These are phyloP conservation scores for Zelopaecilomyces penicillatus DNA, from an alignment of 2,329 filamentous ascomycete genomes.

Conservation along the genomic window DNA sequence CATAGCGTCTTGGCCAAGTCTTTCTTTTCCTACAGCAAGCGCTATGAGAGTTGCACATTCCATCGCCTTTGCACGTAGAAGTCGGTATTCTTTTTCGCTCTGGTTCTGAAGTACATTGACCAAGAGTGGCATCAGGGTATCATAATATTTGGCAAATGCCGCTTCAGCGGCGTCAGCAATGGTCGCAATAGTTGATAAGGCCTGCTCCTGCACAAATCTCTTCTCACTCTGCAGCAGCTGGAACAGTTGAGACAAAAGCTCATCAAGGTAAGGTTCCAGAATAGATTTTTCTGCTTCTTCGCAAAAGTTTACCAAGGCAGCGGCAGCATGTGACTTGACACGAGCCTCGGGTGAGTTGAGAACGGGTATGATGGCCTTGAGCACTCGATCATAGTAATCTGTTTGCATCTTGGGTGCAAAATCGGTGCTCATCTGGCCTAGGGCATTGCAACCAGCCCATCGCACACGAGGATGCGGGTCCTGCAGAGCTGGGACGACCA, in stretches of 20 bases:
- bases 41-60: constrained; percentile 96
- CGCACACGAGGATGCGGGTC: constrained; percentile 90
- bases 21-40: constrained; percentile 86
- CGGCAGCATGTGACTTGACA: constrained; percentile 93
- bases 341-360: constrained; percentile 83
- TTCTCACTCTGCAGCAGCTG: constrained; percentile 84
- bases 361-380: constrained; percentile 87
- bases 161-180: constrained; percentile 97
- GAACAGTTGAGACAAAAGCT: constrained; percentile 77
- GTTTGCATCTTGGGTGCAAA: constrained; percentile 98
- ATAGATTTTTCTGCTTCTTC: constrained; percentile 92
- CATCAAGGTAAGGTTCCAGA: constrained; percentile 86
- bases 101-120: constrained; percentile 84
- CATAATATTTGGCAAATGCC: constrained; percentile 91
- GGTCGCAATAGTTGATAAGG: constrained; percentile 92
- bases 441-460: constrained; percentile 94
- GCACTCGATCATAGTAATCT: constrained; percentile 80
- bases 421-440: constrained; percentile 99
- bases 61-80: constrained; percentile 95
- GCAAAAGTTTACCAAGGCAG: constrained; percentile 98
- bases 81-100: constrained; percentile 84
- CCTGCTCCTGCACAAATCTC: constrained; percentile 95
- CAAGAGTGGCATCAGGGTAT: constrained; percentile 87
- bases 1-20: constrained; percentile 80
- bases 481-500: constrained; percentile 85